A percentile compares a stretch with the other conserved stretches of the same genome.
Evolutionary conservation across 345 rosid genomes (phyloP).

Genomic region (Punica granatum): DNA sequence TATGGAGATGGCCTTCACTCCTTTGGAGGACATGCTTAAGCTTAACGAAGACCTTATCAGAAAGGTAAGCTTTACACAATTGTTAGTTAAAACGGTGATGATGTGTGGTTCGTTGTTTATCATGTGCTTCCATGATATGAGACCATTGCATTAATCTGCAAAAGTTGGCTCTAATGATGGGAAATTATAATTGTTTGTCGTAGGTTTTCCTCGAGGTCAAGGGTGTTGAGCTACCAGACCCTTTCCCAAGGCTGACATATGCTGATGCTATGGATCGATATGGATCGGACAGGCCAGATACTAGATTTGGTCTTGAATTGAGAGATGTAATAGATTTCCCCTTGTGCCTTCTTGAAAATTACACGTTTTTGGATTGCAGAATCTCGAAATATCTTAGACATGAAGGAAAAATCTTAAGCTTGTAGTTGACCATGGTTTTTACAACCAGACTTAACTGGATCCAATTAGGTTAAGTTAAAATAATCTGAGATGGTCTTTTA

Average conservation of each 20-base stretch:
- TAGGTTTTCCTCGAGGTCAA: constrained; percentile 84
- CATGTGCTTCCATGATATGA: background rate
- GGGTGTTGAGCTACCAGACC: constrained; percentile 70
- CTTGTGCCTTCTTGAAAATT: constrained; percentile 5
- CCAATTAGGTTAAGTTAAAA: background rate
- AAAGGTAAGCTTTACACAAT: constrained; percentile 39
- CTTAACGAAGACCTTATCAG: constrained; percentile 89
- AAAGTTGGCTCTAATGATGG: background rate
- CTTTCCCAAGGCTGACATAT: constrained; percentile 86
- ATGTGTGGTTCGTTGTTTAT: background rate
- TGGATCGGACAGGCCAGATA: constrained; percentile 95
- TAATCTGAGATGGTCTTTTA: background rate
- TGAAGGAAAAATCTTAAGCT: background rate
- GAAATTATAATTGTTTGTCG: constrained; percentile 13
- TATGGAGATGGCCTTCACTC: constrained; percentile 90
- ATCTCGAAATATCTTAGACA: background rate
- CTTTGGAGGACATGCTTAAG: constrained; percentile 80
- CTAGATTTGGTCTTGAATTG: constrained; percentile 84
- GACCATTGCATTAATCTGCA: background rate
- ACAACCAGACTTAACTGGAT: background rate
- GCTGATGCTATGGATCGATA: constrained; percentile 80
- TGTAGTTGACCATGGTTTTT: background rate
- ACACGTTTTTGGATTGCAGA: background rate
- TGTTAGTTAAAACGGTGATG: too few relatives aligned
- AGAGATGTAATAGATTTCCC: constrained; percentile 76